These are phyloP conservation scores for Penicillium parvum DNA, from an alignment of 495 filamentous ascomycete species.

Conservation along the genomic window DNA sequence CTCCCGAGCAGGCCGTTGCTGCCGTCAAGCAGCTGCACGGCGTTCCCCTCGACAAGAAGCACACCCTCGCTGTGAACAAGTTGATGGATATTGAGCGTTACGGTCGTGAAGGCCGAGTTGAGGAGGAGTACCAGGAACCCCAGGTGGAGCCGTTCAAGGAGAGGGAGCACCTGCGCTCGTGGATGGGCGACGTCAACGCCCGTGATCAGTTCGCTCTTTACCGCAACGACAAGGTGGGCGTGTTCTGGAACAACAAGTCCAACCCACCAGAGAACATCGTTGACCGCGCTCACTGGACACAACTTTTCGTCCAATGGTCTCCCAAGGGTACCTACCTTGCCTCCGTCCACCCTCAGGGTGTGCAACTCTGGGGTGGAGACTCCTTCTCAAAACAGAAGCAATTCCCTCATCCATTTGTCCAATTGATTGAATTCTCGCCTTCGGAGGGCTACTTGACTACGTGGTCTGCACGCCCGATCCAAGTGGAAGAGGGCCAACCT, in stretches of 20 bases:
- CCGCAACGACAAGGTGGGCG: slow-evolving; percentile 81
- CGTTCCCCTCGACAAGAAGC: slow-evolving; percentile 86
- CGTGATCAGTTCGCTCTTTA: slow-evolving; percentile 95
- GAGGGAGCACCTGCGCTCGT: slow-evolving; percentile 92
- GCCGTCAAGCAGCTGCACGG: slow-evolving; percentile 82
- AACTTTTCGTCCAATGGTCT: slow-evolving; percentile 96
- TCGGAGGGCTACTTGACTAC: slow-evolving; percentile 90
- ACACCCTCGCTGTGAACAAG: slow-evolving; percentile 94
- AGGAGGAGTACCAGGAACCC: slow-evolving; percentile 82
- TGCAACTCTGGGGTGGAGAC: slow-evolving; percentile 91
- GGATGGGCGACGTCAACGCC: slow-evolving; percentile 77
- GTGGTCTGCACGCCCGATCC: slow-evolving; percentile 90
- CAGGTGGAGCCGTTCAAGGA: slow-evolving; percentile 73
- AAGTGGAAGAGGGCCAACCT: slow-evolving; percentile 78
- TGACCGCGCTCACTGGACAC: slow-evolving; percentile 92
- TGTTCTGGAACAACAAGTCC: slow-evolving; percentile 97
- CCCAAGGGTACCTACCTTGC: slow-evolving; percentile 90
- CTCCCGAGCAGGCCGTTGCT: slow-evolving; percentile 81
- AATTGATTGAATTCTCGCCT: slow-evolving; percentile 93
- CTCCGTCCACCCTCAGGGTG: slow-evolving; percentile 90
- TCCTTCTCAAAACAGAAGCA: slow-evolving; percentile 87
- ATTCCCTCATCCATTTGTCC: slow-evolving; percentile 91
- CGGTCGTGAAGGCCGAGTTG: slow-evolving; percentile 85
- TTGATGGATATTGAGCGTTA: slow-evolving; percentile 96
- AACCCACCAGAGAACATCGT: slow-evolving; percentile 83